These are phyloP conservation scores for Melampsora abietis-canadensis DNA, from an alignment of 1,284 basidiomycete species.

Conservation along the genomic window DNA sequence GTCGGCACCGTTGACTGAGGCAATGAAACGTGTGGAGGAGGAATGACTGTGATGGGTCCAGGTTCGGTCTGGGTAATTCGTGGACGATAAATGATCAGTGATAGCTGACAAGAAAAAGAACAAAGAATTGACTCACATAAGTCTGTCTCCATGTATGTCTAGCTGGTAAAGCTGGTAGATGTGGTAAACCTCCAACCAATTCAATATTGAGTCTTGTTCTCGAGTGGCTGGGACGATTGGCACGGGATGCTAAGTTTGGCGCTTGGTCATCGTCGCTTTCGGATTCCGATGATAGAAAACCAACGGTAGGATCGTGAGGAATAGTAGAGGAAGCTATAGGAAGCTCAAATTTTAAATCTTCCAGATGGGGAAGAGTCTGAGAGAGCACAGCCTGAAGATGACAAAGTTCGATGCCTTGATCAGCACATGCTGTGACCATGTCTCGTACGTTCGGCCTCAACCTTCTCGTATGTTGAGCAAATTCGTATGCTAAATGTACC, in stretches of 20 bases:
- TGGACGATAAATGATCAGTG: background rate
- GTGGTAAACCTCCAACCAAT: conserved; percentile 30
- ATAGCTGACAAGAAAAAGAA: background rate
- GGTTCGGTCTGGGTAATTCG: background rate
- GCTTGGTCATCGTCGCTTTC: conserved; percentile 26
- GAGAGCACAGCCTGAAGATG: conserved; percentile 21
- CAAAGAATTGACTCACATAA: background rate
- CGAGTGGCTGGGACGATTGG: background rate
- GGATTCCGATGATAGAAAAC: conserved; percentile 35
- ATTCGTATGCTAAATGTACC: conserved; percentile 23
- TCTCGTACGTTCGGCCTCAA: conserved; percentile 33
- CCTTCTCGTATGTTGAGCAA: conserved; percentile 19
- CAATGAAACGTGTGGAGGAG: conserved; percentile 26
- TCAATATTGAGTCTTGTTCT: conserved; percentile 6
- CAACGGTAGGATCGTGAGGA: conserved; percentile 18
- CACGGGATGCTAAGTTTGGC: background rate
- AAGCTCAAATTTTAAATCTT: conserved; percentile 22
- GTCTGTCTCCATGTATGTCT: conserved; percentile 40
- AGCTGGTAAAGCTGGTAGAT: conserved; percentile 37
- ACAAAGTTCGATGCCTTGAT: conserved; percentile 34
- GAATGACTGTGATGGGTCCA: conserved; percentile 18
- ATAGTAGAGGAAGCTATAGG: background rate
- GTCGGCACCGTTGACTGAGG: background rate
- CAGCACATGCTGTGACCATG: conserved; percentile 29
- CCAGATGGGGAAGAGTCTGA: background rate